A percentile compares a stretch with the other conserved stretches of the same genome.
Evolutionary conservation across 2,329 filamentous ascomycete species (phyloP).

Genomic region (Pseudogymnoascus sp.): DNA sequence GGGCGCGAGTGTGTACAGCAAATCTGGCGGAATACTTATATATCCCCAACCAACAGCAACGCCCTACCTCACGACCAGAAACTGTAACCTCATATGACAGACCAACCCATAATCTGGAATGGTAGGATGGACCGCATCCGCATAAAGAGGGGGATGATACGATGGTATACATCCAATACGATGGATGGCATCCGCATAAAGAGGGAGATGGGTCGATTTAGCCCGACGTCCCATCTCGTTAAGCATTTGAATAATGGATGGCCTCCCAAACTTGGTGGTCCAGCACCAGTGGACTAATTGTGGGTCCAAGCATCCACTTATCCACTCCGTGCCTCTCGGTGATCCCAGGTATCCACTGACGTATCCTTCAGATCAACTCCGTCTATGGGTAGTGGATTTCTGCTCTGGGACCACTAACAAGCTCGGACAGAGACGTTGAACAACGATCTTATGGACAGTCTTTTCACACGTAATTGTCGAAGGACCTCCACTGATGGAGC

Average conservation of each 20-base stretch:
- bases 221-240: background rate
- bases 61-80: background rate
- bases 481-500: too few species aligned
- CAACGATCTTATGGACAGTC: too few species aligned
- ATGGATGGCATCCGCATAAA: too few species aligned
- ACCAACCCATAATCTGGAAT: background rate
- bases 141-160: too few species aligned
- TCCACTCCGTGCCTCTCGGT: background rate
- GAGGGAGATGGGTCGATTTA: background rate
- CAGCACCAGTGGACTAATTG: background rate
- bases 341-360: too few species aligned
- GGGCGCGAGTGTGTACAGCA: background rate
- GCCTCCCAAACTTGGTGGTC: background rate
- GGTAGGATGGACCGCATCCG: background rate
- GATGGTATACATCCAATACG: too few species aligned
- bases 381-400: too few species aligned
- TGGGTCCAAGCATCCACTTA: background rate
- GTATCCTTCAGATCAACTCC: too few species aligned
- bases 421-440: too few species aligned
- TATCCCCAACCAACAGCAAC: background rate
- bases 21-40: background rate
- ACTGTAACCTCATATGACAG: background rate
- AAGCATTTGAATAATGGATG: background rate
- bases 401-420: too few species aligned
- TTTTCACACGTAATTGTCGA: too few species aligned